A percentile compares a stretch with the other conserved stretches of the same genome.
Conservation (phyloP, 2,329 filamentous ascomycete species). For the Escovopsis sp. region DNA sequence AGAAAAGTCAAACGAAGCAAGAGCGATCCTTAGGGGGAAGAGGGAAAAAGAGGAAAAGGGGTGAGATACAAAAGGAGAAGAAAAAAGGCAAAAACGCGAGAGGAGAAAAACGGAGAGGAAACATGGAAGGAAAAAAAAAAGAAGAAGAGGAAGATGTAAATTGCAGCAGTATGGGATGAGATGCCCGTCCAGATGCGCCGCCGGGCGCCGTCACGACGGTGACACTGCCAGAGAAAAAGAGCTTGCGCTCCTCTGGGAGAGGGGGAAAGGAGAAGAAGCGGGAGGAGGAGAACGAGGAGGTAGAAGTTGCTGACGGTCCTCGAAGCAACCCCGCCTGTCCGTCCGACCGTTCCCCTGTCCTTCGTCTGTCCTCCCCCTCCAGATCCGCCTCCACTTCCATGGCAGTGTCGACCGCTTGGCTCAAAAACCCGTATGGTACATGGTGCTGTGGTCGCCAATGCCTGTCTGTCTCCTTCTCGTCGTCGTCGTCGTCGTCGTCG, state of each 20-base stretch:
- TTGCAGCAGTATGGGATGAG: constrained; percentile 1
- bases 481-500: too few relatives aligned
- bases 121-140: background rate
- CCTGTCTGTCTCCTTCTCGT: background rate
- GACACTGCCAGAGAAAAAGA: background rate
- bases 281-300: too few relatives aligned
- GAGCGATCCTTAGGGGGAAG: background rate
- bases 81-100: background rate
- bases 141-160: constrained; percentile 1
- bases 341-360: too few relatives aligned
- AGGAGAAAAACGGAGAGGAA: background rate
- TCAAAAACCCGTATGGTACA: too few relatives aligned
- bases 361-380: background rate
- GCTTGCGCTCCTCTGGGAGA: too few relatives aligned
- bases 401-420: too few relatives aligned
- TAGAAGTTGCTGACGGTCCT: too few relatives aligned
- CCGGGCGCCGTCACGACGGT: constrained; percentile 5
- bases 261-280: too few relatives aligned
- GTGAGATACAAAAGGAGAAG: background rate
- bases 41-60: background rate
- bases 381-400: background rate
- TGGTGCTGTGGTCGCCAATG: too few relatives aligned
- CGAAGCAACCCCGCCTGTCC: too few relatives aligned
- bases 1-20: background rate
- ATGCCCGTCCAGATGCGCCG: constrained; percentile 5